Percentiles rank a stretch among this genome's conserved stretches.
phyloP scores from a whole-genome alignment of 2,329 filamentous ascomycete genomes.

The Epichloe aotearoae region DNA sequence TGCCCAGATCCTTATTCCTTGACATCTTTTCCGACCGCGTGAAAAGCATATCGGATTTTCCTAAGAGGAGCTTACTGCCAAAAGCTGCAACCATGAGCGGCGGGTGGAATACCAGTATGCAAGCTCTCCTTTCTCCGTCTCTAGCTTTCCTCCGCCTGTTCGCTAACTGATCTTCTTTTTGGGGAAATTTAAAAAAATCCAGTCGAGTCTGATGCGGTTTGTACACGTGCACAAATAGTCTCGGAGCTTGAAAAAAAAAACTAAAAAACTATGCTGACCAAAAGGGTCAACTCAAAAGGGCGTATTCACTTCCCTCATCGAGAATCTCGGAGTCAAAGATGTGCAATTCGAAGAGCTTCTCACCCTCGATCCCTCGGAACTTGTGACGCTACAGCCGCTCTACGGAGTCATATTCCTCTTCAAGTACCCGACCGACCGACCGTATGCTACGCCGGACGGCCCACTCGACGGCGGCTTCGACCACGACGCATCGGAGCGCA shows the following conservation, averaged over 20 bases:
- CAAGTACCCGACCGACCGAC: conserved; percentile 72
- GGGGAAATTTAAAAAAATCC: background rate
- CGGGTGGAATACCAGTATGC: conserved; percentile 84
- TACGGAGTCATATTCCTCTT: conserved; percentile 99
- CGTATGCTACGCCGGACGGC: conserved; percentile 43
- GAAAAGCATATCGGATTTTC: background rate
- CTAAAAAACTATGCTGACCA: background rate
- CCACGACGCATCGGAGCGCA: conserved; percentile 53
- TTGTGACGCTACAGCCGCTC: conserved; percentile 59
- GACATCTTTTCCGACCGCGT: background rate
- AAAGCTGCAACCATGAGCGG: conserved; percentile 45
- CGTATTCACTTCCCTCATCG: conserved; percentile 93
- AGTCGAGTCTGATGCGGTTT: conserved; percentile 90
- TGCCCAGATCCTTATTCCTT: background rate
- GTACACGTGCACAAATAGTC: conserved; percentile 16
- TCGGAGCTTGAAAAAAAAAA: background rate
- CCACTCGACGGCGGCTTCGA: conserved; percentile 79
- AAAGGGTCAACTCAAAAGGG: conserved; percentile 33
- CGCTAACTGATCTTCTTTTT: conserved; percentile 2
- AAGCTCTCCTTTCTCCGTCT: conserved; percentile 1
- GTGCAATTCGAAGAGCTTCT: conserved; percentile 97
- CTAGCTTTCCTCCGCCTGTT: background rate
- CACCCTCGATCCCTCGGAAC: conserved; percentile 64
- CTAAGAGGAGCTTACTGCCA: background rate
- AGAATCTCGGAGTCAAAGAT: conserved; percentile 76